A percentile compares a stretch with the other conserved stretches of the same genome.
These are phyloP conservation scores for Tylopilus sp. DNA, from an alignment of 1,284 basidiomycete genomes.

Conservation along the genomic window DNA sequence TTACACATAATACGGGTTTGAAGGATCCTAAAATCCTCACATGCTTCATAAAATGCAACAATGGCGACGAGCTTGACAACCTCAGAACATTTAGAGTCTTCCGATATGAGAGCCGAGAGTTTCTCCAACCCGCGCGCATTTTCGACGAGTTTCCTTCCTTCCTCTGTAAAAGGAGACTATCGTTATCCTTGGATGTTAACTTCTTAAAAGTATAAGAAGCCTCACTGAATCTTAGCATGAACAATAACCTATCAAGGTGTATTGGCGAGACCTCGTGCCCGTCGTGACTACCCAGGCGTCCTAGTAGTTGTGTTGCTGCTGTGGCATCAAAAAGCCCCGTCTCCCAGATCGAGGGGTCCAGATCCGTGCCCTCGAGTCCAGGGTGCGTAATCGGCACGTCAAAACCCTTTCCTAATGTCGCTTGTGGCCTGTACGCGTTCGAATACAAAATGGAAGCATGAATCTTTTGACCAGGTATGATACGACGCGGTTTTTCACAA, in stretches of 20 bases:
- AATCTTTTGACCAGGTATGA: slow-evolving; percentile 43
- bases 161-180: slow-evolving; percentile 19
- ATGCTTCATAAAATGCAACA: slow-evolving; percentile 37
- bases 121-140: slow-evolving; percentile 13
- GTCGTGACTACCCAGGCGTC: slow-evolving; percentile 10
- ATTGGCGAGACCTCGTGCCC: slow-evolving; percentile 25
- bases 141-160: slow-evolving; percentile 34
- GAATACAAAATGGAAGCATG: slow-evolving; percentile 42
- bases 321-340: slow-evolving; percentile 36
- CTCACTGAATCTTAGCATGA: slow-evolving; percentile 41
- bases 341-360: slow-evolving; percentile 35
- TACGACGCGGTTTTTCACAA: slow-evolving; percentile 32
- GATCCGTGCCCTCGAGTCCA: slow-evolving; percentile 6
- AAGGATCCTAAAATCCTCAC: slow-evolving; percentile 17
- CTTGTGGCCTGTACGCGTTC: slow-evolving; percentile 36
- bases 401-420: slow-evolving; percentile 39
- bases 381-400: slow-evolving; percentile 29
- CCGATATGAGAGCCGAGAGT: slow-evolving; percentile 25
- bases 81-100: background rate
- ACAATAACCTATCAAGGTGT: slow-evolving; percentile 38
- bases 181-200: background rate
- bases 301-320: slow-evolving; percentile 28
- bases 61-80: slow-evolving; percentile 34
- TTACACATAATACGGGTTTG: background rate
- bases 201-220: background rate